Conservation (phyloP, 441 rosid species). For the Dalechampia spathulata region DNA sequence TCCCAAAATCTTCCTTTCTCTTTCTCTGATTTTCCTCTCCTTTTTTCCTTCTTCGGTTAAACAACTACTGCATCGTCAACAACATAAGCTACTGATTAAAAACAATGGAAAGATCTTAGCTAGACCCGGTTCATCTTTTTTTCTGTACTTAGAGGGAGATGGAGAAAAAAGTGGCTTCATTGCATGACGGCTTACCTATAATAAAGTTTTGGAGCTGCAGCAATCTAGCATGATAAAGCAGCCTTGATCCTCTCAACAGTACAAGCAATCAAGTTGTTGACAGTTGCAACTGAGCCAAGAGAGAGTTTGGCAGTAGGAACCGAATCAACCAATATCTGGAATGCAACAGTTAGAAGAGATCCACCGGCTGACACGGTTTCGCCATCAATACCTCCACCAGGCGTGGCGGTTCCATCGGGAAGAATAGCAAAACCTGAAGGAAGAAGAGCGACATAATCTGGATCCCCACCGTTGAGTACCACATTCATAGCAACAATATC, state of each 20-base stretch:
- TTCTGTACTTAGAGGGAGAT: too few species aligned
- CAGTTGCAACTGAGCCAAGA: conserved; percentile 77
- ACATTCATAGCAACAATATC: conserved; percentile 57
- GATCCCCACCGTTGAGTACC: conserved; percentile 62
- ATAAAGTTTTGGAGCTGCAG: conserved; percentile 15
- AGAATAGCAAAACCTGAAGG: conserved; percentile 86
- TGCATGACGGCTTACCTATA: too few species aligned
- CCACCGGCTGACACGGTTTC: conserved; percentile 43
- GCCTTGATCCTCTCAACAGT: conserved; percentile 68
- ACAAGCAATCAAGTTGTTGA: conserved; percentile 64
- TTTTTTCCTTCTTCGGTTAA: conserved; percentile 3
- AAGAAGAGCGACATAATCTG: conserved; percentile 70
- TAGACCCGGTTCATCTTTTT: too few species aligned
- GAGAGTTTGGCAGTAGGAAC: conserved; percentile 56
- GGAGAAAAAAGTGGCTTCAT: too few species aligned
- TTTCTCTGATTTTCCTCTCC: conserved; percentile 8
- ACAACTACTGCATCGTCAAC: too few species aligned
- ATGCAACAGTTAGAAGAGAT: conserved; percentile 72
- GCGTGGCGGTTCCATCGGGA: conserved; percentile 49
- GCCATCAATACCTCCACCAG: too few species aligned
- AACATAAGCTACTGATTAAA: too few species aligned
- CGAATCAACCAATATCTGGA: conserved; percentile 75
- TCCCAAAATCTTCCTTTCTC: conserved; percentile 11
- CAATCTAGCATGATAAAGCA: conserved; percentile 35
- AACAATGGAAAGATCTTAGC: too few species aligned